Base-by-base conservation (phyloP, 371 early-diverging fungal genomes). In the Lichtheimia hyalospora region DNA sequence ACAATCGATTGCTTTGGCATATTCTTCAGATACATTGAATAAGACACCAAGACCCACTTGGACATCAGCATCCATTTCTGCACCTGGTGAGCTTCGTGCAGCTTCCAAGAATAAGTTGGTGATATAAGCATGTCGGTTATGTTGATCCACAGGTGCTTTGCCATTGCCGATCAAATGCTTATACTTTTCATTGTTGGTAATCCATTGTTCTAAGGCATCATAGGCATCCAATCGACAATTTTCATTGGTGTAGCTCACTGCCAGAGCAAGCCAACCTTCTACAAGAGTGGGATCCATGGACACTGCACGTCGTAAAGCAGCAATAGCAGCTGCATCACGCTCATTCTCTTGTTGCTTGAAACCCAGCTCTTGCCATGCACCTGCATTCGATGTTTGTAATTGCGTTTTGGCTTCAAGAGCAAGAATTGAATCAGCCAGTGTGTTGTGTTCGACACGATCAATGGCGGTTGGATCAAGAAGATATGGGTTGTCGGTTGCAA, bases 191-290 rank as follows among this genome's bases (percentile, higher is more conserved):
- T 88, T 88, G 60, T 91, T 82, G 28, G 72, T 62, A 21, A 98
- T 71, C 98, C 98, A 98, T 40, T 88, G 78, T 66, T 94, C 91
- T 23, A 98, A 75, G 18, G 92, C 84, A 57, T 90, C 90, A 61
- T 94, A 95, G 0, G 96, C 94, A 59, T 97, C 92, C 41, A 83
- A 81, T 49, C 86, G 81, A 62, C 85, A 88, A 54, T 85, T 85
- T 67, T 98, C 97, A 66, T 98, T 98, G 10, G 95, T 94, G 74
- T 96, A 97, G 3, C 91, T 90, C 14, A 97, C 96, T 4, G 98
- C 88, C 46, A 98, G 74, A 3, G 90, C 94, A 14, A 95, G 71
- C 85, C 91, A 91, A 15, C 91, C 91, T 55, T 93, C 91, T 25
- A 89, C 61, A 16, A 83, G 66, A 16, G 70, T 62, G 0, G 95